Evolutionary conservation across 1,284 basidiomycete genomes (phyloP), one percentile per base, ranked within the genome.

Genomic region (Rhodotorula glutinis): DNA sequence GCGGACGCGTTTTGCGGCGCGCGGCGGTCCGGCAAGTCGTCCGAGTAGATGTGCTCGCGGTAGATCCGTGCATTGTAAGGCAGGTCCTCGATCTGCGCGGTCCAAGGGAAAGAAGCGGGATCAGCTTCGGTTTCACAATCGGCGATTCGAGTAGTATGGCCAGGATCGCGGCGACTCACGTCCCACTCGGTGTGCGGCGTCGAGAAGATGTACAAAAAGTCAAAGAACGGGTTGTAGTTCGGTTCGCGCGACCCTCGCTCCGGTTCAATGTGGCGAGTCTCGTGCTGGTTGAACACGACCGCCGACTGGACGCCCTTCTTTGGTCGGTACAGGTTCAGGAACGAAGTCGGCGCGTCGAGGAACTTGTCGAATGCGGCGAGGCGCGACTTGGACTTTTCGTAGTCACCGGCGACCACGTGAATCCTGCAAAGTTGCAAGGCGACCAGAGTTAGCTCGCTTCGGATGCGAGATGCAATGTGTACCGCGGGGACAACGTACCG

Each of bases 141-240:
- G 16, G 38, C 1, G 23, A 21, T 21, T 29, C 25, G 38, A 27
- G 23, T 21, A 27, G 41, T 29, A 41, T 14, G 25, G 29, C 40
- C 11, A 10, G 29, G 33, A 11, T 5, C 33, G 11, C 2, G 23
- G 13, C 9, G 41, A 67, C 66, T 67, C 67, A 77, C 69, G 33
- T 77, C 76, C 75, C 74, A 76, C 49, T 76, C 69, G 67, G 75
- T 74, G 69, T 75, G 73, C 46, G 72, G 67, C 25, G 59, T 67
- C 21, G 72, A 60, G 33, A 74, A 72, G 43, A 75, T 67, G 63
- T 72, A 74, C 44, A 76, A 61, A 67, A 74, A 74, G 55, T 64
- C 58, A 60, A 73, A 72, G 68, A 74, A 73, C 4, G 74, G 75
- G 67, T 76, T 76, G 61, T 61, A 46, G 44, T 64, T 63, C 19